Conservation (phyloP, 768 basidiomycete genomes). For the Crepidotus variabilis region DNA sequence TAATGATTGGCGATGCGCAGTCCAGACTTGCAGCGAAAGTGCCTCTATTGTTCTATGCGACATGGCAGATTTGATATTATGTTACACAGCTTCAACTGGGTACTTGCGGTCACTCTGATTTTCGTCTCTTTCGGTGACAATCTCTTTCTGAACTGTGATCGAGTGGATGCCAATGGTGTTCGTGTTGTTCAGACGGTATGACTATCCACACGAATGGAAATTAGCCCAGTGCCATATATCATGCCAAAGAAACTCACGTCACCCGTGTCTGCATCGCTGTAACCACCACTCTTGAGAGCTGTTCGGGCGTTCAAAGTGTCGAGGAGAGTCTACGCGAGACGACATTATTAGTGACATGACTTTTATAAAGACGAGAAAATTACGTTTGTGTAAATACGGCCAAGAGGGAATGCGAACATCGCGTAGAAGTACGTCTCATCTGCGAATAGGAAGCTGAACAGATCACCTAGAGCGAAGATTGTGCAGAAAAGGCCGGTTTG, state of each 20-base stretch:
- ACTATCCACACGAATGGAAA: constrained; percentile 2
- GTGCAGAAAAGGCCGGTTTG: constrained; percentile 53
- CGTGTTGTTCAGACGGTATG: constrained; percentile 26
- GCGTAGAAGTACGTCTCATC: constrained; percentile 31
- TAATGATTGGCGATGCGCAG: neutral
- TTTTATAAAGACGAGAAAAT: constrained; percentile 11
- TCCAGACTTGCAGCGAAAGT: neutral
- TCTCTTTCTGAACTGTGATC: constrained; percentile 27
- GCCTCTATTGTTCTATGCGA: neutral
- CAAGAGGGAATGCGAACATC: constrained; percentile 32
- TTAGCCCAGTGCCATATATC: too few species aligned
- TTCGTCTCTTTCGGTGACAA: constrained; percentile 16
- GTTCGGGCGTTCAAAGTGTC: constrained; percentile 40
- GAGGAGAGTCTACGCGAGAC: constrained; percentile 32
- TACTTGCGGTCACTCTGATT: constrained; percentile 18
- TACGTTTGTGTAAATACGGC: constrained; percentile 46
- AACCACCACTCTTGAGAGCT: constrained; percentile 27
- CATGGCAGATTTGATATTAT: neutral
- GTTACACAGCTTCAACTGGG: constrained; percentile 12
- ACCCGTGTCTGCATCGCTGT: constrained; percentile 25
- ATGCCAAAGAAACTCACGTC: too few species aligned
- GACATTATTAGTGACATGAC: neutral
- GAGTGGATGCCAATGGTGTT: constrained; percentile 19
- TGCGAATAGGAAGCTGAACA: constrained; percentile 37
- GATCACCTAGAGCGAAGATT: constrained; percentile 46